Evolutionary conservation across 768 basidiomycete genomes (phyloP).

Genomic region (Cystobasidium ongulense): DNA sequence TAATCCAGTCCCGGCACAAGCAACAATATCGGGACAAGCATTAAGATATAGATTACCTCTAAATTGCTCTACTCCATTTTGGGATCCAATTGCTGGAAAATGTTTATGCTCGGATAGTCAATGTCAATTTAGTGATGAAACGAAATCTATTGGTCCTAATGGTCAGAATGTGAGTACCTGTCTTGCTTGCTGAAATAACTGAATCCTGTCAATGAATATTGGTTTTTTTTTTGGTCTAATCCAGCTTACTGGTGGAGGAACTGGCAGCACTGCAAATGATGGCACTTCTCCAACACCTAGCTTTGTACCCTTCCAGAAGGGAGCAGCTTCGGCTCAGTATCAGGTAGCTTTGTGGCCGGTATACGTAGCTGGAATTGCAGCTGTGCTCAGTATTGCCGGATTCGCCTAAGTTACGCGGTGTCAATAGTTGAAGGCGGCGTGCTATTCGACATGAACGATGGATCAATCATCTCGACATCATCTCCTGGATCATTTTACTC

Average conservation of each 20-base stretch:
- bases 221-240: not conserved
- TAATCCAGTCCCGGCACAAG: constrained; percentile 62
- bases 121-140: constrained; percentile 59
- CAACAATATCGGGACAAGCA: constrained; percentile 43
- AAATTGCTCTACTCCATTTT: constrained; percentile 51
- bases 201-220: not conserved
- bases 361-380: not conserved
- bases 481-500: no score
- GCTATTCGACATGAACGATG: no score
- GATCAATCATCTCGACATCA: no score
- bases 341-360: not conserved
- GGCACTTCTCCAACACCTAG: not conserved
- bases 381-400: not conserved
- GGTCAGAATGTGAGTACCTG: constrained; percentile 10
- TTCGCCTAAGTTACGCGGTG: no score
- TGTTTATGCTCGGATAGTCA: constrained; percentile 56
- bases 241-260: constrained; percentile 27
- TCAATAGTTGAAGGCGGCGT: no score
- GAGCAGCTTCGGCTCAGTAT: not conserved
- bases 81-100: constrained; percentile 53
- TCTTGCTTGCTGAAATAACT: not conserved
- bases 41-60: constrained; percentile 51
- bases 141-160: constrained; percentile 28
- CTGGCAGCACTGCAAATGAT: not conserved
- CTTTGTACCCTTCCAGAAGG: constrained; percentile 21